Evolutionary conservation across 2,329 filamentous ascomycete species (phyloP).

Genomic region (Fusarium musae): DNA sequence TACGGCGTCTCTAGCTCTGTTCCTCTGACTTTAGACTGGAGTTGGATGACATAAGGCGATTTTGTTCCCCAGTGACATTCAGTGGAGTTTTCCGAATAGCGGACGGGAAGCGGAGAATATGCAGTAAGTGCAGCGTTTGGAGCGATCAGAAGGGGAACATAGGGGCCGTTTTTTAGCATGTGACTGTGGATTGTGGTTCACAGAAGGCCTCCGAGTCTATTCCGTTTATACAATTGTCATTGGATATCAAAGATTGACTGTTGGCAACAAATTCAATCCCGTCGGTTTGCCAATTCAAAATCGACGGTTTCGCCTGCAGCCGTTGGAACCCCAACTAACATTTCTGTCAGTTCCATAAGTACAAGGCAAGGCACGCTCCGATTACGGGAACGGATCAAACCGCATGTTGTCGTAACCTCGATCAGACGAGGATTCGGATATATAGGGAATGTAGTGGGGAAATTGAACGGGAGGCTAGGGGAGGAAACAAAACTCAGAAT

Average conservation of each 20-base stretch:
- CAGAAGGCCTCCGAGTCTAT: background rate
- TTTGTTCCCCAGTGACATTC: slow-evolving; percentile 23
- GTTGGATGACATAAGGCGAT: slow-evolving; percentile 43
- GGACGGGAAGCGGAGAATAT: slow-evolving; percentile 12
- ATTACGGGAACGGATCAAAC: slow-evolving; percentile 32
- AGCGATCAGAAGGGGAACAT: slow-evolving; percentile 3
- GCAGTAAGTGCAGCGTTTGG: background rate
- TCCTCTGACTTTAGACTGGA: slow-evolving; percentile 6
- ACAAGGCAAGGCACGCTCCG: slow-evolving; percentile 7
- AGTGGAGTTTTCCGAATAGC: slow-evolving; percentile 39
- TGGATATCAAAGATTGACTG: background rate
- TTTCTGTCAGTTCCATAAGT: background rate
- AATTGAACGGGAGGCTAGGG: background rate
- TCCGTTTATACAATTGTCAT: background rate
- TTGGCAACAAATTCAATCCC: background rate
- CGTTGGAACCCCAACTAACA: background rate
- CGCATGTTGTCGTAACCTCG: slow-evolving; percentile 19
- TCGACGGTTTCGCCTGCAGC: background rate
- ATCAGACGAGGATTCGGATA: slow-evolving; percentile 34
- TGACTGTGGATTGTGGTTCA: slow-evolving; percentile 32
- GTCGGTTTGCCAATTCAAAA: background rate
- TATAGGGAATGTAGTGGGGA: slow-evolving; percentile 22
- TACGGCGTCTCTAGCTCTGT: slow-evolving; percentile 13
- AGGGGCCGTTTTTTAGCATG: slow-evolving; percentile 33
- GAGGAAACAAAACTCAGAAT: no score